A percentile compares a stretch with the other conserved stretches of the same genome.
Evolutionary conservation across 352 stramenopile species (phyloP).

Genomic region (Phytophthora citrophthora): DNA sequence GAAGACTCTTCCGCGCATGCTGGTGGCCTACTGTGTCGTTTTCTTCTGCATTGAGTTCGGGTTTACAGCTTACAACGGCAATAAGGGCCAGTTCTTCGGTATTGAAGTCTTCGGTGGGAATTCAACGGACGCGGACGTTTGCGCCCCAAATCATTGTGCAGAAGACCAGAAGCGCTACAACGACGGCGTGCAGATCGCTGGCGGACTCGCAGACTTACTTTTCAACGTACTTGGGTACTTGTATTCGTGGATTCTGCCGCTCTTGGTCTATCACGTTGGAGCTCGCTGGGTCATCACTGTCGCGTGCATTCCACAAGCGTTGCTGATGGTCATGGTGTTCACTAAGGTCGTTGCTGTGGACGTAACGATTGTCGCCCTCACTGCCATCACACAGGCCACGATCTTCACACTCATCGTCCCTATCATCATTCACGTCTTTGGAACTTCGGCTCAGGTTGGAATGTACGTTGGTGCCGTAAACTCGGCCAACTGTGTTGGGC

Average conservation of each 20-base stretch:
- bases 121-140: conserved; percentile 52
- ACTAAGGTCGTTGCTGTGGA: conserved; percentile 47
- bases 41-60: conserved; percentile 63
- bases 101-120: conserved; percentile 61
- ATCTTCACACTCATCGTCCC: conserved; percentile 77
- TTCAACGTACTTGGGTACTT: conserved; percentile 63
- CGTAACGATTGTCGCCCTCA: conserved; percentile 55
- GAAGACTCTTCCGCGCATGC: conserved; percentile 41
- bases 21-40: conserved; percentile 62
- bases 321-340: conserved; percentile 66
- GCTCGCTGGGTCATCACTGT: conserved; percentile 49
- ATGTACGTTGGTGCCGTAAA: conserved; percentile 81
- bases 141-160: conserved; percentile 34
- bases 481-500: conserved; percentile 74
- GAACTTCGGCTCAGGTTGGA: conserved; percentile 54
- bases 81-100: conserved; percentile 72
- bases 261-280: conserved; percentile 51
- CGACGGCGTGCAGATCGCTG: conserved; percentile 59
- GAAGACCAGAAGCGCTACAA: conserved; percentile 52
- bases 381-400: conserved; percentile 57
- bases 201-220: conserved; percentile 50
- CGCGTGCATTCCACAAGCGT: conserved; percentile 49
- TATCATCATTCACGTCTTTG: conserved; percentile 72
- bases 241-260: conserved; percentile 56
- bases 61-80: conserved; percentile 68